A percentile compares a stretch with the other conserved stretches of the same genome.
Conservation (phyloP, 257 asterid species). For the Mentha longifolia region DNA sequence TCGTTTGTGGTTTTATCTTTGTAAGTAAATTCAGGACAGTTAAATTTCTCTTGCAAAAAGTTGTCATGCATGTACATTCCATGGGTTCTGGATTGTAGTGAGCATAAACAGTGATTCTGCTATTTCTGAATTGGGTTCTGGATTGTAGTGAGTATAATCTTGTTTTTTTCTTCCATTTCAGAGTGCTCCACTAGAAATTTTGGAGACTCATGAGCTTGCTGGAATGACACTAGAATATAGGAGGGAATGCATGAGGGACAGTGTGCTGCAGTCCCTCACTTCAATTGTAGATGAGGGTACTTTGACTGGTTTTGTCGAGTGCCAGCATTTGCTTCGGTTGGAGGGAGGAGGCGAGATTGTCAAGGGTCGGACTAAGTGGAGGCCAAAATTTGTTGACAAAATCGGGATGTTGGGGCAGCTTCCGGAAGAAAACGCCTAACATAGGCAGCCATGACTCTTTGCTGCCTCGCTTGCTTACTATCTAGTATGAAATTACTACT, state of each 20-base stretch:
- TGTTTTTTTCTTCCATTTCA: slow-evolving; percentile 35
- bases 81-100: too few species aligned
- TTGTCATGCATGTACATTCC: too few species aligned
- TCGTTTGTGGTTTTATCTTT: neutral
- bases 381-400: slow-evolving; percentile 63
- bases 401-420: slow-evolving; percentile 50
- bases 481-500: slow-evolving; percentile 16
- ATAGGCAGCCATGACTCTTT: neutral
- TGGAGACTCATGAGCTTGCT: slow-evolving; percentile 88
- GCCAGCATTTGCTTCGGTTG: slow-evolving; percentile 90
- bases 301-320: slow-evolving; percentile 58
- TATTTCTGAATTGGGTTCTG: too few species aligned
- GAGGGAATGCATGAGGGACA: slow-evolving; percentile 98
- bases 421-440: slow-evolving; percentile 53
- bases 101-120: neutral
- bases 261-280: slow-evolving; percentile 87
- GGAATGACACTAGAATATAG: slow-evolving; percentile 86
- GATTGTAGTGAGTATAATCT: too few species aligned
- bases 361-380: slow-evolving; percentile 90
- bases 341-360: slow-evolving; percentile 88
- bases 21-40: neutral
- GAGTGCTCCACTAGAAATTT: slow-evolving; percentile 80
- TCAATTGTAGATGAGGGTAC: slow-evolving; percentile 54
- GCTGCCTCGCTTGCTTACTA: slow-evolving; percentile 33
- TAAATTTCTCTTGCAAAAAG: neutral